A percentile compares a stretch with the other conserved stretches of the same genome.
Conservation (phyloP, 768 basidiomycete genomes). For the Leccinum broughii region DNA sequence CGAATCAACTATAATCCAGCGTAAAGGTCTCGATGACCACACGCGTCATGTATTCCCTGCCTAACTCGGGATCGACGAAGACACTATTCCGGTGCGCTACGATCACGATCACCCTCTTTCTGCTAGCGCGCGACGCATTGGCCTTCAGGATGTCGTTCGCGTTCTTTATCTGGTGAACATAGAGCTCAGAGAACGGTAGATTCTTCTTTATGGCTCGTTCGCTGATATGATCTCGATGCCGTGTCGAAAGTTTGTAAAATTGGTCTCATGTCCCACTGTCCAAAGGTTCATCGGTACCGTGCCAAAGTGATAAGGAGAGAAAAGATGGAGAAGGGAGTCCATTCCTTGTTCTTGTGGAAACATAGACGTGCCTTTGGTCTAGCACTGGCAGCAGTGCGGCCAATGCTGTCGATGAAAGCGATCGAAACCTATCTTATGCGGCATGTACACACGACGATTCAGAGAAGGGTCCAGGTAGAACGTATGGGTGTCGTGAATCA, state of each 20-base stretch:
- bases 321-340: background rate
- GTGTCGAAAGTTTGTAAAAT: background rate
- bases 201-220: background rate
- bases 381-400: constrained; percentile 4
- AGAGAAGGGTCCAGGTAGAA: background rate
- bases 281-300: background rate
- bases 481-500: constrained; percentile 10
- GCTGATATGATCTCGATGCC: background rate
- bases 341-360: background rate
- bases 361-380: constrained; percentile 5
- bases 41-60: background rate
- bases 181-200: background rate
- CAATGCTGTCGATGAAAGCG: constrained; percentile 1
- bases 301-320: background rate
- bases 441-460: background rate
- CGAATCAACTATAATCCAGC: background rate
- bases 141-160: constrained; percentile 2
- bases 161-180: background rate
- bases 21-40: background rate
- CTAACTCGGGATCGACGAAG: background rate
- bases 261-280: too few species aligned
- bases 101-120: constrained; percentile 4
- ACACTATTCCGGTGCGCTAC: background rate
- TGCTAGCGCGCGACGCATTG: constrained; percentile 5
- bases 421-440: background rate